phyloP scores from a whole-genome alignment of 192 early-diverging fungal genomes.

The Phycomyces nitens region DNA sequence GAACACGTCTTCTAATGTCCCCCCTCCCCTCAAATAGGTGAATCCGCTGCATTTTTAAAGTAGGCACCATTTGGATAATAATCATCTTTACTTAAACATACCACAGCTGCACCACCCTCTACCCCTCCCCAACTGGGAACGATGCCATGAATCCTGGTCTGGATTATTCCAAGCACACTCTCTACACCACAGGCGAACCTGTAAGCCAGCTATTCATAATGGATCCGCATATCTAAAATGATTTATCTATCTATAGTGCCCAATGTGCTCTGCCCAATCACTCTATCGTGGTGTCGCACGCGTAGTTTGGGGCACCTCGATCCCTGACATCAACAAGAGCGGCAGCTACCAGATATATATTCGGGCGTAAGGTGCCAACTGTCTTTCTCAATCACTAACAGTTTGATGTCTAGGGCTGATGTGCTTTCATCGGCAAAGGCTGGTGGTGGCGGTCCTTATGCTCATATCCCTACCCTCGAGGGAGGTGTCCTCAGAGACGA shows the following conservation, averaged over 20 bases:
- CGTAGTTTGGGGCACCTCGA: conserved; percentile 26
- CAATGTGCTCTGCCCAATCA: conserved; percentile 27
- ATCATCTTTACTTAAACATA: background rate
- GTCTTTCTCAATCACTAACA: background rate
- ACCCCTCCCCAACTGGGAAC: conserved; percentile 21
- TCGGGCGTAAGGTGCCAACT: conserved; percentile 24
- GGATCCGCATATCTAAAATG: background rate
- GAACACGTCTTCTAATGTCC: background rate
- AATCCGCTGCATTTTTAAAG: conserved; percentile 31
- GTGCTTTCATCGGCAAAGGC: conserved; percentile 13
- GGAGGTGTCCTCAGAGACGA: conserved; percentile 21
- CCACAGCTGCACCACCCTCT: conserved; percentile 21
- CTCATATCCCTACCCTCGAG: conserved; percentile 2
- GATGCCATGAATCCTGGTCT: conserved; percentile 24
- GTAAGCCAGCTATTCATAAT: conserved; percentile 2
- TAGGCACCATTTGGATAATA: conserved; percentile 5
- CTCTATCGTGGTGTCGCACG: conserved; percentile 26
- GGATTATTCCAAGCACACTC: conserved; percentile 22
- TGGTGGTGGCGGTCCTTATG: conserved; percentile 15
- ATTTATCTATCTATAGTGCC: too few relatives aligned
- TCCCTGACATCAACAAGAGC: conserved; percentile 27
- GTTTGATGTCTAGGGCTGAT: conserved; percentile 7
- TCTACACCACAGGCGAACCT: conserved; percentile 29
- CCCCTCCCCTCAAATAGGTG: too few relatives aligned
- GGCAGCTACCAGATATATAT: conserved; percentile 25